phyloP scores from a whole-genome alignment of 495 filamentous ascomycete species.

The Aspergillus sclerotioniger region DNA sequence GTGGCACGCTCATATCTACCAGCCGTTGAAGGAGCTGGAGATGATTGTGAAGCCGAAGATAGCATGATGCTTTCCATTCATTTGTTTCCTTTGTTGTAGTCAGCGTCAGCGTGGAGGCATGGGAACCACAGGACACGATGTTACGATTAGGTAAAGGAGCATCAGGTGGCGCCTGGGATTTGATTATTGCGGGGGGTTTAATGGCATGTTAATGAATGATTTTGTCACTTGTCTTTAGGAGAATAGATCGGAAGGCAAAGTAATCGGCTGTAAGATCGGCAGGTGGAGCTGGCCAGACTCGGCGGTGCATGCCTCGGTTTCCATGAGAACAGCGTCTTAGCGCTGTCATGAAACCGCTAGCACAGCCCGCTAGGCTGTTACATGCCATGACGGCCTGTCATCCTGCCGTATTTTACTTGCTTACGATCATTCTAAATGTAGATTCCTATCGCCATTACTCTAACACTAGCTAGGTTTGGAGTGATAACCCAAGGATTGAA shows the following conservation, averaged over 20 bases:
- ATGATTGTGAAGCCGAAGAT: slow-evolving; percentile 25
- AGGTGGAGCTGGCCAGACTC: not conserved
- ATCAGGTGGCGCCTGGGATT: not conserved
- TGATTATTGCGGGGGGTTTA: too few relatives aligned
- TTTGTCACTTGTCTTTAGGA: too few relatives aligned
- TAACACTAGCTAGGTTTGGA: too few relatives aligned
- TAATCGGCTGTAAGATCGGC: not conserved
- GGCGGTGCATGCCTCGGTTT: not conserved
- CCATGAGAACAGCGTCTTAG: slow-evolving; percentile 4
- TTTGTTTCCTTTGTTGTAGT: not conserved
- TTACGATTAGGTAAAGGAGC: not conserved
- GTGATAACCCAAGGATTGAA: too few relatives aligned
- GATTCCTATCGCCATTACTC: too few relatives aligned
- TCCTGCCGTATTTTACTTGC: too few relatives aligned
- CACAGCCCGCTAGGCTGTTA: too few relatives aligned
- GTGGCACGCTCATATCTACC: slow-evolving; percentile 45
- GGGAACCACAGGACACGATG: not conserved
- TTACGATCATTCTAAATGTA: too few relatives aligned
- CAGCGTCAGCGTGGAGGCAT: not conserved
- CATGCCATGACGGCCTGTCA: too few relatives aligned
- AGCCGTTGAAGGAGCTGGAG: slow-evolving; percentile 34
- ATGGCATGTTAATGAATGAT: not conserved
- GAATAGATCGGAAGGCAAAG: too few relatives aligned
- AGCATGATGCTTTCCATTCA: not conserved
- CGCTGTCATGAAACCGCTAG: not conserved